phyloP scores from a whole-genome alignment of 208 protist genomes.

The Angomonas ambiguus region DNA sequence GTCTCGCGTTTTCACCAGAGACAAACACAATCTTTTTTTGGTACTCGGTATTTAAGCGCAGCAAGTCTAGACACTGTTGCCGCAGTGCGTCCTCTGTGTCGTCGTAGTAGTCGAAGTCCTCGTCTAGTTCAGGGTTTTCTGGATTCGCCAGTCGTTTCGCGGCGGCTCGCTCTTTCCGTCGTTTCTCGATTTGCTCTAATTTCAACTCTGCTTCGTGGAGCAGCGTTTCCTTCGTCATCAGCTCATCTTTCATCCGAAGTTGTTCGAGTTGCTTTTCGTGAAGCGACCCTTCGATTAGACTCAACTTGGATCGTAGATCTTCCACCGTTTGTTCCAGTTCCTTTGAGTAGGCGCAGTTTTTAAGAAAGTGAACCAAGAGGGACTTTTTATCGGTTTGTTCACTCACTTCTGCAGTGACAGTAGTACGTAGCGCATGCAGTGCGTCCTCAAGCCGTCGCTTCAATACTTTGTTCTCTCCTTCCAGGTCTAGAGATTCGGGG shows the following conservation, averaged over 20 bases:
- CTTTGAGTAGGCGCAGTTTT: background rate
- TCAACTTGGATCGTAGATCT: slow-evolving; percentile 11
- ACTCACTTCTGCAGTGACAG: background rate
- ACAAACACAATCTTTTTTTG: slow-evolving; percentile 24
- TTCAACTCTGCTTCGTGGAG: background rate
- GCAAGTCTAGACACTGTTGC: slow-evolving; percentile 13
- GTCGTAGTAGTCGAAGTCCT: background rate
- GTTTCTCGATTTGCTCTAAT: slow-evolving; percentile 2
- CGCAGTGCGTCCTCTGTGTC: slow-evolving; percentile 15
- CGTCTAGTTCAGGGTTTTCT: background rate
- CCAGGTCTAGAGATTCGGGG: slow-evolving; percentile 14
- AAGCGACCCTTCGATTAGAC: slow-evolving; percentile 21
- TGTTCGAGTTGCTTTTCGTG: slow-evolving; percentile 13
- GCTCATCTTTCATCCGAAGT: slow-evolving; percentile 4
- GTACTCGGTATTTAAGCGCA: slow-evolving; percentile 18
- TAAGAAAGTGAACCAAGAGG: background rate
- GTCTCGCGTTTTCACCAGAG: slow-evolving; percentile 18
- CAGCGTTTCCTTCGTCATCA: background rate
- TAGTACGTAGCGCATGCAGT: slow-evolving; percentile 6
- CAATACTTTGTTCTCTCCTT: slow-evolving; percentile 24
- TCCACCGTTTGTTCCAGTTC: slow-evolving; percentile 17
- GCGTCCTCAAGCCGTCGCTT: slow-evolving; percentile 25
- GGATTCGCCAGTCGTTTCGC: background rate
- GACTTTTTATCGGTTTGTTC: background rate
- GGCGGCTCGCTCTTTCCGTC: background rate